These are phyloP conservation scores for Neoconidiobolus thromboides DNA, from an alignment of 371 early-diverging fungal species.

Conservation along the genomic window DNA sequence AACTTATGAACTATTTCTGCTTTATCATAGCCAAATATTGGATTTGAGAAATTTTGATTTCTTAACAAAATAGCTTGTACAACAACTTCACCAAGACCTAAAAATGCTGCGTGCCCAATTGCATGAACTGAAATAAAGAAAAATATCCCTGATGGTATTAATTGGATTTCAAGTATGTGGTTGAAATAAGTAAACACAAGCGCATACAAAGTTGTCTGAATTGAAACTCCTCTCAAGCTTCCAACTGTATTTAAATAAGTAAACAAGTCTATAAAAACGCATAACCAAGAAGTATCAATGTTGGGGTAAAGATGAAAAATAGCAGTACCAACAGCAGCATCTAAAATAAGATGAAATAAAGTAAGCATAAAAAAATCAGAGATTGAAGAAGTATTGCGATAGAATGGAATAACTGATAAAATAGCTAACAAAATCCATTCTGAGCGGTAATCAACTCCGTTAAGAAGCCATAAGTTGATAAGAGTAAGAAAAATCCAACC, in stretches of 20 bases:
- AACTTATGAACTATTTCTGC: slow-evolving; percentile 1
- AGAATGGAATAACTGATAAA: neutral
- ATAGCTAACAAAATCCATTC: neutral
- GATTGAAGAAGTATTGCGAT: neutral
- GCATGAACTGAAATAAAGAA: neutral
- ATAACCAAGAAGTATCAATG: neutral
- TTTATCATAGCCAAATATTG: neutral
- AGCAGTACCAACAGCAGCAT: neutral
- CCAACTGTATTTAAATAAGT: neutral
- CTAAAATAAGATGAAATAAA: neutral
- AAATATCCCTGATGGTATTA: neutral
- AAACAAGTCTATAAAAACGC: slow-evolving; percentile 7
- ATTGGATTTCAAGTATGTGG: neutral
- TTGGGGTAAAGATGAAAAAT: neutral
- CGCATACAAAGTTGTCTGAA: neutral
- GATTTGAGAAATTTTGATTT: neutral
- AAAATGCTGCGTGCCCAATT: neutral
- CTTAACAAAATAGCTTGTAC: neutral
- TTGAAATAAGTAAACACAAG: neutral
- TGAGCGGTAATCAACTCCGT: neutral
- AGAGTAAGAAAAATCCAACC: neutral
- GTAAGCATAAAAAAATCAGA: neutral
- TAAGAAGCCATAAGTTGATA: neutral
- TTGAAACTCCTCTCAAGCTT: neutral
- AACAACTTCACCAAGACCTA: neutral